Conservation (phyloP, 805 yeast genomes). For the Hanseniaspora hatyaiensis region DNA sequence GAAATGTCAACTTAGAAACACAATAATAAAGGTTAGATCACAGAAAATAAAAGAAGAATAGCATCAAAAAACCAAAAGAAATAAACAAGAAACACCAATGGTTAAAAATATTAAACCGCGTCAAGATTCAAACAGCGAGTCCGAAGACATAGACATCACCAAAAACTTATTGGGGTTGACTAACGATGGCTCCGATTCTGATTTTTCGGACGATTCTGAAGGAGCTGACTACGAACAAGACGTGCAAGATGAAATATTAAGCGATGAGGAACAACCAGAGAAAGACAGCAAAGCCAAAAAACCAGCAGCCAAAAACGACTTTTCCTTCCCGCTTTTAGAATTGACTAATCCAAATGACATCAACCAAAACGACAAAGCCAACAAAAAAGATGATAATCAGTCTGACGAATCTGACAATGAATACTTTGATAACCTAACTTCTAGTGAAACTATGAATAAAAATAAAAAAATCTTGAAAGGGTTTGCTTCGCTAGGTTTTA, state of each 20-base stretch:
- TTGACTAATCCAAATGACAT: constrained; percentile 27
- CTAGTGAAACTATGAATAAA: constrained; percentile 30
- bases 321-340: constrained; percentile 40
- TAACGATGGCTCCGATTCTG: constrained; percentile 33
- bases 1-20: too few species aligned
- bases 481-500: constrained; percentile 78
- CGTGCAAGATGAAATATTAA: constrained; percentile 24
- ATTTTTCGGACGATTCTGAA: constrained; percentile 24
- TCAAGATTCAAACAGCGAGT: constrained; percentile 27
- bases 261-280: constrained; percentile 40
- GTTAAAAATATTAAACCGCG: neutral
- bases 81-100: neutral
- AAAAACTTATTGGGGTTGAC: constrained; percentile 42
- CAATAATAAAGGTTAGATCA: too few species aligned
- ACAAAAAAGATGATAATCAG: constrained; percentile 29
- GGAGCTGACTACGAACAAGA: constrained; percentile 17
- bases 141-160: constrained; percentile 52
- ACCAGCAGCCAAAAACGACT: constrained; percentile 16
- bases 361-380: constrained; percentile 41
- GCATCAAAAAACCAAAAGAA: neutral
- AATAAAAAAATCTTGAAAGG: constrained; percentile 57
- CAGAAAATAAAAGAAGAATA: neutral
- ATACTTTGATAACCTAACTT: constrained; percentile 29
- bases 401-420: constrained; percentile 39
- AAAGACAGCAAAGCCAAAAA: constrained; percentile 20